Percentiles rank a stretch among this genome's conserved stretches.
phyloP scores from a whole-genome alignment of 139 green algal species.

The Coelastrella sp. region DNA sequence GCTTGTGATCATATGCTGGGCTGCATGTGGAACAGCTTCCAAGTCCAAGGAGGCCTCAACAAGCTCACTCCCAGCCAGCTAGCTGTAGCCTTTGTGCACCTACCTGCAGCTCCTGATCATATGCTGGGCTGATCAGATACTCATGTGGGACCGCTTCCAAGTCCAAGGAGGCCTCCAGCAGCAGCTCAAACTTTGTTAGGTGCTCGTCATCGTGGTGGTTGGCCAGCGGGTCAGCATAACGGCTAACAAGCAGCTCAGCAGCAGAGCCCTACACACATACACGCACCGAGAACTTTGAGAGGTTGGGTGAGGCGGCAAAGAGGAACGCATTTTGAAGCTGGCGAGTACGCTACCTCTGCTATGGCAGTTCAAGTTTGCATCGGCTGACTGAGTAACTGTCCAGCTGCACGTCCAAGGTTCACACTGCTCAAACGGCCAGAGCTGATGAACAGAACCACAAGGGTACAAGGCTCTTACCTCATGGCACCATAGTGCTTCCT shows the following conservation, averaged over 20 bases:
- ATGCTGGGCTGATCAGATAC: conserved; percentile 85
- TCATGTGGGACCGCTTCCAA: conserved; percentile 94
- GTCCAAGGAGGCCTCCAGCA: conserved; percentile 94
- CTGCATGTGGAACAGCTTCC: conserved; percentile 88
- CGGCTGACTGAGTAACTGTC: too few species aligned
- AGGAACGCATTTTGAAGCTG: too few species aligned
- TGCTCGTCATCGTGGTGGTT: conserved; percentile 81
- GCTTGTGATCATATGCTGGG: conserved; percentile 81
- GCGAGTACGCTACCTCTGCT: too few species aligned
- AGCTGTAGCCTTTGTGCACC: neutral
- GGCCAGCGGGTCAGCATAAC: conserved; percentile 75
- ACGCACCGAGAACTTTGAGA: neutral
- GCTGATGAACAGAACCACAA: too few species aligned
- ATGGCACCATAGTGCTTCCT: conserved; percentile 72
- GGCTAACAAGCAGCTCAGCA: conserved; percentile 35
- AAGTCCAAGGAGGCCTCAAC: conserved; percentile 94
- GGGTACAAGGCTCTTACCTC: conserved; percentile 53
- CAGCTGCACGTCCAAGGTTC: too few species aligned
- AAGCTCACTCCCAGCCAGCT: conserved; percentile 57
- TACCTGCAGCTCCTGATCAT: conserved; percentile 56
- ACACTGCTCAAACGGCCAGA: too few species aligned
- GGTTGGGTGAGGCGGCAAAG: neutral
- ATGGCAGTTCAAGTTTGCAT: too few species aligned
- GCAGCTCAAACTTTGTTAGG: conserved; percentile 95
- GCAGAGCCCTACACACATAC: conserved; percentile 14